phyloP scores from a whole-genome alignment of 192 early-diverging fungal genomes.

The Linnemannia elongata region DNA sequence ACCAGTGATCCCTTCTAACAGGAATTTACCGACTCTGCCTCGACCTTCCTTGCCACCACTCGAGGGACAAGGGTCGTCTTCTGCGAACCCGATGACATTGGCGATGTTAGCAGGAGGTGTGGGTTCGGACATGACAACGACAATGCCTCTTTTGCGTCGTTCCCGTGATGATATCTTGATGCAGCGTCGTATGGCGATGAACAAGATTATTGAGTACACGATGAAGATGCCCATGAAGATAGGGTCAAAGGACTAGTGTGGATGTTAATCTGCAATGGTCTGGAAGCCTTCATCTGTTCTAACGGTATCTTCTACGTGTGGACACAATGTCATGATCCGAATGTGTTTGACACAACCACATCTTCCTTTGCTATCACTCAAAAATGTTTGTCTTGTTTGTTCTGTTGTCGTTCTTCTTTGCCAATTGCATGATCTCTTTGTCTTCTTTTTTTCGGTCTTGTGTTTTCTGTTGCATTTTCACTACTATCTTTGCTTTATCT shows the following conservation, averaged over 20 bases:
- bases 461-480: neutral
- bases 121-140: constrained; percentile 8
- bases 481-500: neutral
- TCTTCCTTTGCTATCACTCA: neutral
- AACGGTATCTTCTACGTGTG: neutral
- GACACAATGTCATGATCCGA: neutral
- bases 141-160: constrained; percentile 8
- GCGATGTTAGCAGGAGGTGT: neutral
- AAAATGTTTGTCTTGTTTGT: neutral
- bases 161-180: constrained; percentile 24
- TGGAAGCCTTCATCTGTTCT: neutral
- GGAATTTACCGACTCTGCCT: constrained; percentile 13
- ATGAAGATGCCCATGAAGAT: constrained; percentile 27
- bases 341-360: neutral
- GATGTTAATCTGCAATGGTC: neutral
- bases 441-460: neutral
- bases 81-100: neutral
- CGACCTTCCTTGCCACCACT: constrained; percentile 12
- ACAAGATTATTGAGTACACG: constrained; percentile 17
- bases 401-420: constrained; percentile 5
- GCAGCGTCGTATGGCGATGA: constrained; percentile 20
- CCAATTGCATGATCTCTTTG: neutral
- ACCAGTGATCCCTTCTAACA: constrained; percentile 1
- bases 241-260: neutral
- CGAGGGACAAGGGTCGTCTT: neutral